Percentiles rank a stretch among this genome's conserved stretches.
These are phyloP conservation scores for Cucurbita moschata DNA, from an alignment of 306 rosid genomes.

Conservation along the genomic window DNA sequence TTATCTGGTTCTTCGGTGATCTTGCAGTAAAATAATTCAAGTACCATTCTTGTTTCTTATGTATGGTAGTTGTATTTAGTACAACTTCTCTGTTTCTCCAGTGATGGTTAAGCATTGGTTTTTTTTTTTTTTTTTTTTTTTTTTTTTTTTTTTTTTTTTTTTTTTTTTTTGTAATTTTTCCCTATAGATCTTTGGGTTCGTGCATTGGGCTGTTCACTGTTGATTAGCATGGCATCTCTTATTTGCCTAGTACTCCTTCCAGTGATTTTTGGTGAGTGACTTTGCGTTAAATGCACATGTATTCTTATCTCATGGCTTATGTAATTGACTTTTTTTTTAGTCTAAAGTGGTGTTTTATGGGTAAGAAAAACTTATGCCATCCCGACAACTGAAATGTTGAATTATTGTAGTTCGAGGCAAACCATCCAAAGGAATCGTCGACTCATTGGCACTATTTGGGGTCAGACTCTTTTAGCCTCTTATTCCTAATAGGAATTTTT, in stretches of 20 bases:
- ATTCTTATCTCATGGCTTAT: not conserved
- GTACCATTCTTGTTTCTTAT: not conserved
- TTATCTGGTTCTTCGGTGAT: not conserved
- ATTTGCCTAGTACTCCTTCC: slow-evolving; percentile 74
- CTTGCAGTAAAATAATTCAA: not conserved
- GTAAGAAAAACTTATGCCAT: slow-evolving; percentile 5
- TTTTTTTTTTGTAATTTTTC: not conserved
- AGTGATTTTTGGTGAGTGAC: slow-evolving; percentile 58
- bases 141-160: not conserved
- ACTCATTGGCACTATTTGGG: slow-evolving; percentile 96
- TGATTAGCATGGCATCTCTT: slow-evolving; percentile 97
- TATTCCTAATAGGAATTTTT: slow-evolving; percentile 10
- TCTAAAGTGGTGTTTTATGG: not conserved
- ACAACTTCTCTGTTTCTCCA: not conserved
- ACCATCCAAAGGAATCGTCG: slow-evolving; percentile 80
- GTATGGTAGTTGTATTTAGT: not conserved
- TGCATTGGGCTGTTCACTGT: slow-evolving; percentile 87
- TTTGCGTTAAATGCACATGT: not conserved
- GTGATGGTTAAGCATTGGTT: not conserved
- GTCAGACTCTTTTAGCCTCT: slow-evolving; percentile 40
- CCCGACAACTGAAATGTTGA: slow-evolving; percentile 12
- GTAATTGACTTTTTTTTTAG: not conserved
- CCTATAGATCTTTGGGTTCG: slow-evolving; percentile 66
- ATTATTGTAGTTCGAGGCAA: slow-evolving; percentile 80
- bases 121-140: not conserved